phyloP scores from a whole-genome alignment of 805 yeast species.

The Wickerhamomyces alni region DNA sequence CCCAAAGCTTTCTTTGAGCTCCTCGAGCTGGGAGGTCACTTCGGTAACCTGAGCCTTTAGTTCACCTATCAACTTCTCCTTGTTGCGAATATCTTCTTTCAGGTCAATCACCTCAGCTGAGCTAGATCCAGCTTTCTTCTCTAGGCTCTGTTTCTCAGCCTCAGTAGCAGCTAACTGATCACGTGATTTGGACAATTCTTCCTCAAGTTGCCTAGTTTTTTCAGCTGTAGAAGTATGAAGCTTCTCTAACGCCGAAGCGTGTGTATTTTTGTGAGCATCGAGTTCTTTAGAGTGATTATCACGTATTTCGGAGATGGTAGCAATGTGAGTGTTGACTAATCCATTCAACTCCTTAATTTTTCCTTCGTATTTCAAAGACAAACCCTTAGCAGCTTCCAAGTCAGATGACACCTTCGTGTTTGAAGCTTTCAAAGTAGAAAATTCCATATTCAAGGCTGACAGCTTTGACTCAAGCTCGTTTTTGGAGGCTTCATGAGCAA shows the following conservation, averaged over 20 bases:
- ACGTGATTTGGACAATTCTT: neutral
- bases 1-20: neutral
- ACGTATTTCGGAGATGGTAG: slow-evolving; percentile 1
- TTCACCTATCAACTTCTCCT: neutral
- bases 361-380: slow-evolving; percentile 3
- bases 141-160: neutral
- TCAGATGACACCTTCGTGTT: slow-evolving; percentile 6
- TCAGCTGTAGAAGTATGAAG: neutral
- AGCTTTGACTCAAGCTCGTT: slow-evolving; percentile 1
- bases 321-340: slow-evolving; percentile 5
- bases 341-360: slow-evolving; percentile 8
- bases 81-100: too few relatives aligned
- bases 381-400: slow-evolving; percentile 6
- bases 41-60: slow-evolving; percentile 1
- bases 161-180: neutral
- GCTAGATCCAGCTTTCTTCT: neutral
- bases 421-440: slow-evolving; percentile 3
- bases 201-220: neutral
- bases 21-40: neutral
- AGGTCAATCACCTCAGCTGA: too few relatives aligned
- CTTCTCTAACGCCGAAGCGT: neutral
- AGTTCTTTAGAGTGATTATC: slow-evolving; percentile 10
- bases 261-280: slow-evolving; percentile 1
- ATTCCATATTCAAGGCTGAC: slow-evolving; percentile 1
- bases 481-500: neutral